A percentile compares a stretch with the other conserved stretches of the same genome.
Evolutionary conservation across 352 stramenopile species (phyloP).

Genomic region (Phytophthora nicotianae): DNA sequence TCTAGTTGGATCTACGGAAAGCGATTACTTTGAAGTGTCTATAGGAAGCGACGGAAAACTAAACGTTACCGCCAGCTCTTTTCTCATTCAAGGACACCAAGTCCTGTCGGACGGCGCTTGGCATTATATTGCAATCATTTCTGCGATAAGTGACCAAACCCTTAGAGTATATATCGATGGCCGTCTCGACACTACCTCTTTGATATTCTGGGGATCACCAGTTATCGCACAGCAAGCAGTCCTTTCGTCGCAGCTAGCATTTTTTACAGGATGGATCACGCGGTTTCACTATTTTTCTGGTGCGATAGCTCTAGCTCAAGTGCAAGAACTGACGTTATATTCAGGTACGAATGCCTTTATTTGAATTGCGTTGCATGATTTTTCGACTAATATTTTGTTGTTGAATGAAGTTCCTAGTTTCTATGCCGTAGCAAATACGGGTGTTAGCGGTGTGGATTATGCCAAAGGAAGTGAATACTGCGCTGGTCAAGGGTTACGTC

Average conservation of each 20-base stretch:
- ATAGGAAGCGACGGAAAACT: slow-evolving; percentile 18
- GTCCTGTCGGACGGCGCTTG: slow-evolving; percentile 20
- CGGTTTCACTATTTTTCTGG: slow-evolving; percentile 51
- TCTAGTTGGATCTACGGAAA: slow-evolving; percentile 1
- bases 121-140: slow-evolving; percentile 31
- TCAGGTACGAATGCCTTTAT: slow-evolving; percentile 36
- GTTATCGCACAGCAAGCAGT: slow-evolving; percentile 24
- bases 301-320: slow-evolving; percentile 39
- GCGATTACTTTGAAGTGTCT: slow-evolving; percentile 23
- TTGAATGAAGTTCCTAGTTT: slow-evolving; percentile 26
- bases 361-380: background rate
- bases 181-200: slow-evolving; percentile 1
- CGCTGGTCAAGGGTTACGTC: slow-evolving; percentile 27
- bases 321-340: slow-evolving; percentile 43
- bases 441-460: slow-evolving; percentile 1
- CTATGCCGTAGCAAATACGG: slow-evolving; percentile 1
- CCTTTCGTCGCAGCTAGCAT: slow-evolving; percentile 23
- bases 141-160: slow-evolving; percentile 12
- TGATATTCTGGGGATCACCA: background rate
- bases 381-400: background rate
- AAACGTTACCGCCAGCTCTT: slow-evolving; percentile 2
- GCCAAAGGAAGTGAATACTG: slow-evolving; percentile 30
- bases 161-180: slow-evolving; percentile 29
- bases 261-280: slow-evolving; percentile 53
- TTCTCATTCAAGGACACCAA: background rate